phyloP scores from a whole-genome alignment of 2,329 filamentous ascomycete species.

The Colletotrichum gloeosporioides region DNA sequence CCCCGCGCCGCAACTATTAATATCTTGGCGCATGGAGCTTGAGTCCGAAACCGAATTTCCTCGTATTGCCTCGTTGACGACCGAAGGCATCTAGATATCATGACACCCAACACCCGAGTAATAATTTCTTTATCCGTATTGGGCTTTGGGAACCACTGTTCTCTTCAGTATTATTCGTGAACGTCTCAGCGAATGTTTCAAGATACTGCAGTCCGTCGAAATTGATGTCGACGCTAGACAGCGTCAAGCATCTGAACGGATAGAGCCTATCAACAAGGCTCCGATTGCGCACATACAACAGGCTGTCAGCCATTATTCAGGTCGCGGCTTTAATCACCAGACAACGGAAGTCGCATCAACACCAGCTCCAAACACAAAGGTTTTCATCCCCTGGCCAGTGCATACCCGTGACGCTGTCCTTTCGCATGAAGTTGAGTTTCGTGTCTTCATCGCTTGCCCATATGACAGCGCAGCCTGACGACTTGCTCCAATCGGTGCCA shows the following conservation, averaged over 20 bases:
- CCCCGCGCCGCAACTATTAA: neutral
- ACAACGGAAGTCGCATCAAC: neutral
- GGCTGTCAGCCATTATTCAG: neutral
- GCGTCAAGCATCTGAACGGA: neutral
- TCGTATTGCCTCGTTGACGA: neutral
- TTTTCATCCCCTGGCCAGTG: accelerated
- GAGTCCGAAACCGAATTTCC: neutral
- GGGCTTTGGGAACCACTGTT: accelerated
- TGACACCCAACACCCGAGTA: neutral
- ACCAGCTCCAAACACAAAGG: neutral
- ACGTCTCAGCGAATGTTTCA: neutral
- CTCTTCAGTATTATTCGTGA: neutral
- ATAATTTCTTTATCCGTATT: neutral
- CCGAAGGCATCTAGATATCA: neutral
- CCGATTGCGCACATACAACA: neutral
- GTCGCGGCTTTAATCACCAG: neutral
- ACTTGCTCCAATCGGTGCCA: too few species aligned
- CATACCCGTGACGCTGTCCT: neutral
- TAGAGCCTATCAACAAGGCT: neutral
- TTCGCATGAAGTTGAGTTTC: accelerated
- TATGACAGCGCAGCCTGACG: too few species aligned
- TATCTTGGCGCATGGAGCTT: neutral
- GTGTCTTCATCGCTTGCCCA: neutral
- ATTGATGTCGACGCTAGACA: neutral
- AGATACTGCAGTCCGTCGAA: neutral